Conservation (phyloP, 768 basidiomycete species). For the Leucosporidium creatinivorum region DNA sequence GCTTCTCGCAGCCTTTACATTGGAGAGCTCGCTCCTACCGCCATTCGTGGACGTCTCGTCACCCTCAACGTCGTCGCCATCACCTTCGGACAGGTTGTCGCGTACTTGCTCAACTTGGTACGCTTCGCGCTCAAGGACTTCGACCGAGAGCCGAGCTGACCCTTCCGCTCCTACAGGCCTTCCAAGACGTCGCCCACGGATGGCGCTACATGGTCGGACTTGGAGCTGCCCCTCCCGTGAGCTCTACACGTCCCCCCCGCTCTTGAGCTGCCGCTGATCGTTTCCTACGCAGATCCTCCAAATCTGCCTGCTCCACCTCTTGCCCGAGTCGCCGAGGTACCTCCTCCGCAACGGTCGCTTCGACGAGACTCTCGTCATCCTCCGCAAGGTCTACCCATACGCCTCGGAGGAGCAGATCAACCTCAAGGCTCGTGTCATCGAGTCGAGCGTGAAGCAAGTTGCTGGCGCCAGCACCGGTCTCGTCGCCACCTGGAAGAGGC, state of each 20-base stretch:
- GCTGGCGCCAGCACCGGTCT: constrained; percentile 54
- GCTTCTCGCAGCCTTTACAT: constrained; percentile 53
- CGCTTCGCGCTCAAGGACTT: neutral
- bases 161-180: constrained; percentile 40
- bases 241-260: neutral
- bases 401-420: constrained; percentile 61
- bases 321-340: constrained; percentile 69
- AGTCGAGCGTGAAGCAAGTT: constrained; percentile 50
- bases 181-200: constrained; percentile 49
- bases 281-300: constrained; percentile 3
- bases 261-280: neutral
- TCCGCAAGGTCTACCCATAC: constrained; percentile 61
- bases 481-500: constrained; percentile 40
- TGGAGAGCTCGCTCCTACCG: constrained; percentile 70
- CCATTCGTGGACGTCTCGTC: constrained; percentile 66
- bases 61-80: constrained; percentile 76
- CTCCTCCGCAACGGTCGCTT: constrained; percentile 54
- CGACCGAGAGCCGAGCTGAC: constrained; percentile 4
- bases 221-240: constrained; percentile 45
- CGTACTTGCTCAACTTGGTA: constrained; percentile 50
- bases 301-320: constrained; percentile 19
- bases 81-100: constrained; percentile 70
- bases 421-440: constrained; percentile 58
- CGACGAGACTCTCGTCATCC: constrained; percentile 51
- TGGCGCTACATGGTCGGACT: constrained; percentile 83